These are phyloP conservation scores for Lentinus brumalis DNA, from an alignment of 768 basidiomycete species.

Conservation along the genomic window DNA sequence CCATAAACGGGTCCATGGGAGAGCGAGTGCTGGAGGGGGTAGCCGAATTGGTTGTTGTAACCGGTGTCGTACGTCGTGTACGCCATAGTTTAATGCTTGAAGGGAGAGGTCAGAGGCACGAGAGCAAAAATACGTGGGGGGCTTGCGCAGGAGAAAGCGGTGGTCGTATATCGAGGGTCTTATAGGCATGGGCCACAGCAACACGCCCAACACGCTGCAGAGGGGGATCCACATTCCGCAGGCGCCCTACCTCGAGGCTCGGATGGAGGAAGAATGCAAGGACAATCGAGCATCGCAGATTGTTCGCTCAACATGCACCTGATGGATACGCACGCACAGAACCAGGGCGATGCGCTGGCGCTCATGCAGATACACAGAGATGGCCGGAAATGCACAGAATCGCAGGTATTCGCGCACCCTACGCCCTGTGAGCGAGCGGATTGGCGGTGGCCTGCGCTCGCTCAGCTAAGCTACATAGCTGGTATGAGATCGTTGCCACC, in stretches of 20 bases:
- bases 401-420: constrained; percentile 5
- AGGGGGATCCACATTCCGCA: background rate
- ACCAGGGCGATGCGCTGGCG: constrained; percentile 4
- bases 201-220: background rate
- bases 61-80: constrained; percentile 43
- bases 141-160: background rate
- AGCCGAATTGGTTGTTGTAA: constrained; percentile 39
- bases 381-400: background rate
- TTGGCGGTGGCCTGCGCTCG: background rate
- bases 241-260: constrained; percentile 11
- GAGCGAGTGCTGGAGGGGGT: constrained; percentile 29
- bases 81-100: constrained; percentile 34
- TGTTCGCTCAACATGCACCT: background rate
- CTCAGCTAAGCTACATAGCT: background rate
- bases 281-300: background rate
- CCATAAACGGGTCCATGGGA: constrained; percentile 26
- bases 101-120: constrained; percentile 6
- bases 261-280: constrained; percentile 10
- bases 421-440: background rate
- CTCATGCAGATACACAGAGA: background rate
- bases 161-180: background rate
- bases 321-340: constrained; percentile 3
- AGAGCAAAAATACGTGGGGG: constrained; percentile 4
- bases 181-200: background rate
- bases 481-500: constrained; percentile 3